phyloP scores from a whole-genome alignment of 1,284 basidiomycete genomes.

The Rhodotorula sp. region DNA sequence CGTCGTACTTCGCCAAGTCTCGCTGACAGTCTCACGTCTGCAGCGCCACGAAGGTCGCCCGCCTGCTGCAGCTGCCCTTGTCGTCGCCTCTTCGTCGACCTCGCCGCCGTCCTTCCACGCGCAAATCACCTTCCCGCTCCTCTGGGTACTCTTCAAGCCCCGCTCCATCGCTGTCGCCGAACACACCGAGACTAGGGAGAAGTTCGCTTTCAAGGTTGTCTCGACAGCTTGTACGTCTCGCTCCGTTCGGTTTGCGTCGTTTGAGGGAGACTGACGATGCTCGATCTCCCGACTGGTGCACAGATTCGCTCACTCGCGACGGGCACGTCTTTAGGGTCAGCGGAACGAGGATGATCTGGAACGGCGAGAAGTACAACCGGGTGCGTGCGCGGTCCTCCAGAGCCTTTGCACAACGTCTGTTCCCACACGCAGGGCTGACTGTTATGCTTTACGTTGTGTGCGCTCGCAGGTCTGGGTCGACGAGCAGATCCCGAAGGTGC shows the following conservation, averaged over 20 bases:
- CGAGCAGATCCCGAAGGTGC: conserved; percentile 10
- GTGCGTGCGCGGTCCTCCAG: neutral
- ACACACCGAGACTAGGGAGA: conserved; percentile 58
- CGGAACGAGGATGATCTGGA: conserved; percentile 14
- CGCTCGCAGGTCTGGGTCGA: neutral
- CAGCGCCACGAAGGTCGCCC: neutral
- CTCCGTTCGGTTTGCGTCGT: conserved; percentile 44
- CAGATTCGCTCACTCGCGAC: conserved; percentile 9
- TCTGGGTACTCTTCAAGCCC: conserved; percentile 59
- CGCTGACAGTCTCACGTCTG: neutral
- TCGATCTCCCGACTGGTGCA: neutral
- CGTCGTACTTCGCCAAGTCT: neutral
- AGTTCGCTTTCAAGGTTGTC: conserved; percentile 8
- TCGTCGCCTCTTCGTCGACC: neutral
- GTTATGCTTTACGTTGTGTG: neutral
- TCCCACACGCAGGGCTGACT: no score
- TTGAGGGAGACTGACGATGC: conserved; percentile 38
- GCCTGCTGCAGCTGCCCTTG: neutral
- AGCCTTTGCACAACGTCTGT: no score
- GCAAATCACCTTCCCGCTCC: conserved; percentile 51
- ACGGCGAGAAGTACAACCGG: conserved; percentile 18
- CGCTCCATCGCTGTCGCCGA: conserved; percentile 54
- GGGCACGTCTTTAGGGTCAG: conserved; percentile 2
- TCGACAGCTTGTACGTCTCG: conserved; percentile 53
- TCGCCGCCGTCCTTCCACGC: neutral